phyloP scores from a whole-genome alignment of 2,329 filamentous ascomycete genomes.

The Magnaporthiopsis incrustans region DNA sequence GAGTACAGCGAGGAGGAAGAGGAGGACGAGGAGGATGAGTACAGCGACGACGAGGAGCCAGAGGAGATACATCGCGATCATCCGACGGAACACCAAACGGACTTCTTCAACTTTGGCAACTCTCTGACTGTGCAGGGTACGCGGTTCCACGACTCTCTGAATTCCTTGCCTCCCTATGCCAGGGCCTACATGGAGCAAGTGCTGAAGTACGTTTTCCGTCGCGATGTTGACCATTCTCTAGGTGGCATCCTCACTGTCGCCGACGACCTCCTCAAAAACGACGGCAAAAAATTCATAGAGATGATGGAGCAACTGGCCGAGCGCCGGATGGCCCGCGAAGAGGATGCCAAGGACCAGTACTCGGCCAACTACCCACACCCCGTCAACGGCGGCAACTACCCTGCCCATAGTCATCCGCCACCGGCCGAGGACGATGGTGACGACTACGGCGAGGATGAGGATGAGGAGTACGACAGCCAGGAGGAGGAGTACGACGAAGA shows the following conservation, averaged over 20 bases:
- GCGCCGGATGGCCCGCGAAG: constrained; percentile 92
- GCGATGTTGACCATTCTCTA: constrained; percentile 31
- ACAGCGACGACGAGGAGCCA: constrained; percentile 58
- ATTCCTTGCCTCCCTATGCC: constrained; percentile 26
- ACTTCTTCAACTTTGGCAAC: constrained; percentile 97
- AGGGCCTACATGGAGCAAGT: constrained; percentile 9
- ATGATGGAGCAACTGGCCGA: constrained; percentile 99
- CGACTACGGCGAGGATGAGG: constrained; percentile 38
- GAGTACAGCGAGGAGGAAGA: constrained; percentile 41
- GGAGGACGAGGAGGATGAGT: constrained; percentile 42
- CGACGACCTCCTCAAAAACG: constrained; percentile 96
- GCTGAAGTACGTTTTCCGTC: constrained; percentile 19
- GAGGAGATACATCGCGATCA: constrained; percentile 54
- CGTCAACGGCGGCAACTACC: constrained; percentile 50
- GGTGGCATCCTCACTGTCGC: constrained; percentile 97
- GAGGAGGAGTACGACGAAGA: constrained; percentile 70
- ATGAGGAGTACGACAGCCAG: constrained; percentile 56
- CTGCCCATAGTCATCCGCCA: constrained; percentile 64
- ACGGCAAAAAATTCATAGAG: constrained; percentile 98
- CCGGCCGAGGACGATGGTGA: constrained; percentile 48
- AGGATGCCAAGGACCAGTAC: constrained; percentile 67
- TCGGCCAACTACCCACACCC: constrained; percentile 41
- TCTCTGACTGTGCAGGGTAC: constrained; percentile 87
- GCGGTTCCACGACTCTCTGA: constrained; percentile 16
- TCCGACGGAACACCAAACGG: constrained; percentile 39